Evolutionary conservation across 1,284 basidiomycete genomes (phyloP), one percentile per base, ranked within the genome.

Genomic region (Ceratobasidium sp.): DNA sequence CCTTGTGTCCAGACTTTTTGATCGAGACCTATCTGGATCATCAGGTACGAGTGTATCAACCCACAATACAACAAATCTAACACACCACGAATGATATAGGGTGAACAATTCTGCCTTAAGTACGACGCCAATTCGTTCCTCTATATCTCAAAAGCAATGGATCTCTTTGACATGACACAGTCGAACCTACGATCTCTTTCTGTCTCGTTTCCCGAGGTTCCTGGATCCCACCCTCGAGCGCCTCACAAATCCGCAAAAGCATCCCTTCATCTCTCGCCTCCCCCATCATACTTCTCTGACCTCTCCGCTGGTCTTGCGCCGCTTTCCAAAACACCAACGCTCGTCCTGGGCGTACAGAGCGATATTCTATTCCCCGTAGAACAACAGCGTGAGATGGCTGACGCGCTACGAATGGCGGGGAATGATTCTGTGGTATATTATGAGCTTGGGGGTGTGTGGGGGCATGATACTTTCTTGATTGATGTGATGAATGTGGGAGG

Each of bases 1-100:
- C 94, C 56, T 88, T 99, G 0, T 98, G 96, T 83, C 97, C 98
- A 10, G 98, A 99, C 84, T 99, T 99, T 85, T 88, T 98, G 69
- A 99, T 99, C 82, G 98, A 99, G 86, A 98, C 97, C 0, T 99
- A 99, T 84, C 91, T 99, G 77, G 98, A 99, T 84, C 96, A 99
- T 85, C 97, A 98, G 87, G 93, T 90, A 79, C 76, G 82, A 40
- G 20, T 17, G 40, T 40, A 57, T 61, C 28, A 33, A 15, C 23
- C 17, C 57, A 0, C 9, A 33, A 38, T 33, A 50, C 33, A 48
- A 40, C 33, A 44, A 44, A 38, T 13, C 42, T 52, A 33, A 73
- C 50, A 40, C 12, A 13, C 33, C 28, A 46, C 61, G 57, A 42
- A 65, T 9, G 33, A 33, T 26, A 52, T 80, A 93, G 91, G 96